Evolutionary conservation across 2,329 filamentous ascomycete genomes (phyloP).

Genomic region (Cladosporium sp.): DNA sequence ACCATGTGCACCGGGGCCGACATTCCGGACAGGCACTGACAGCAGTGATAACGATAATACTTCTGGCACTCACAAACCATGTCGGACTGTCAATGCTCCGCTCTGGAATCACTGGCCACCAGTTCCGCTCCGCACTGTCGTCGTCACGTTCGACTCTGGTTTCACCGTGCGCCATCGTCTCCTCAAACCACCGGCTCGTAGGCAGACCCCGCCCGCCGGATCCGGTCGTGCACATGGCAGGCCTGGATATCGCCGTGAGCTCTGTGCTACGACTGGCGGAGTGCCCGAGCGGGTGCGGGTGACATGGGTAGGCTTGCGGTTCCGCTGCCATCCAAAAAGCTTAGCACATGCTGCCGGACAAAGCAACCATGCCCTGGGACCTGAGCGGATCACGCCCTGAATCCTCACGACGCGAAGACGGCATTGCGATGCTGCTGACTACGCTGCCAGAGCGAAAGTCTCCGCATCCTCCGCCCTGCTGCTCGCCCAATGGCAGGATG

Average conservation of each 20-base stretch:
- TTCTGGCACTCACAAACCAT: too few species aligned
- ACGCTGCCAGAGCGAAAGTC: not conserved
- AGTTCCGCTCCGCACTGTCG: not conserved
- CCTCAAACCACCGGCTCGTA: conserved; percentile 8
- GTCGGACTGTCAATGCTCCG: not conserved
- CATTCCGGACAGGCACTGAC: not conserved
- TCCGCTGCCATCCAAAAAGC: not conserved
- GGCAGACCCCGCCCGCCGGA: conserved; percentile 5
- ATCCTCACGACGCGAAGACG: not conserved
- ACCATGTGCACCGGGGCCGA: not conserved
- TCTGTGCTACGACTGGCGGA: conserved; percentile 3
- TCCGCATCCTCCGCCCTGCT: not conserved
- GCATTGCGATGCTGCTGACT: conserved; percentile 1
- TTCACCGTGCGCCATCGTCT: conserved; percentile 1
- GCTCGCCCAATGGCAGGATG: conserved; percentile 3
- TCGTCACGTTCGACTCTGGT: not conserved
- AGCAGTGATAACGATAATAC: too few species aligned
- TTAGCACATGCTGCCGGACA: not conserved
- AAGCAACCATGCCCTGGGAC: not conserved
- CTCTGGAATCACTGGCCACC: not conserved
- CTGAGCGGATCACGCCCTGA: not conserved
- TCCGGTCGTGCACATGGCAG: conserved; percentile 1
- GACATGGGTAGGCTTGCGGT: not conserved
- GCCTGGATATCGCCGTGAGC: conserved; percentile 6
- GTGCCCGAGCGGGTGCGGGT: conserved; percentile 1